Conservation (phyloP, 306 rosid genomes). For the Elaeagnus macrophylla region DNA sequence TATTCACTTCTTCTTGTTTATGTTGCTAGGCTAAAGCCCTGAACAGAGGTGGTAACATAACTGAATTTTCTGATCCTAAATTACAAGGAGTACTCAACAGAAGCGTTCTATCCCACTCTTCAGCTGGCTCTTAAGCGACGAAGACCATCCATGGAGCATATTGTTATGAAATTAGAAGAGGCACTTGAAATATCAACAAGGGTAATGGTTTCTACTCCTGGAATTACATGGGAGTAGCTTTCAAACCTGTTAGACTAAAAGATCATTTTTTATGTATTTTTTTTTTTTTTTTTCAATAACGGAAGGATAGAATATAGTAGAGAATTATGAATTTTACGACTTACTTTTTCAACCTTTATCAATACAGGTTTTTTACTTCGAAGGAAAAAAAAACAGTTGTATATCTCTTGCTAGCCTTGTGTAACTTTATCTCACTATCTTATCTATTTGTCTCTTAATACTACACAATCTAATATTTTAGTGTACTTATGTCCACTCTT, state of each 20-base stretch:
- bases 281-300: not conserved
- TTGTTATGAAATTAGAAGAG: conserved; percentile 31
- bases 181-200: conserved; percentile 32
- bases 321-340: not conserved
- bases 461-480: too few species aligned
- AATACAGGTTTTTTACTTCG: too few species aligned
- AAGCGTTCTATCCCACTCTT: conserved; percentile 44
- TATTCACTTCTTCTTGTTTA: conserved; percentile 5
- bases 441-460: too few species aligned
- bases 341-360: too few species aligned
- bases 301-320: not conserved
- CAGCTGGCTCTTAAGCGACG: conserved; percentile 41
- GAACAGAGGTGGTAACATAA: conserved; percentile 26
- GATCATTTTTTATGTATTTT: not conserved
- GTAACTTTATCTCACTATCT: too few species aligned
- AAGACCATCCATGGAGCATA: conserved; percentile 45
- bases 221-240: conserved; percentile 13
- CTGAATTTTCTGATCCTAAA: conserved; percentile 49
- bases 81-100: conserved; percentile 35
- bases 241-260: not conserved
- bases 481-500: too few species aligned
- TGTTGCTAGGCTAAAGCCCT: conserved; percentile 32
- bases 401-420: too few species aligned
- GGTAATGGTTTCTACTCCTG: conserved; percentile 18
- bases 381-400: too few species aligned